Percentiles rank a stretch among this genome's conserved stretches.
Conservation (phyloP, 1,139 yeast species). For the Yamadazyma mexicana region DNA sequence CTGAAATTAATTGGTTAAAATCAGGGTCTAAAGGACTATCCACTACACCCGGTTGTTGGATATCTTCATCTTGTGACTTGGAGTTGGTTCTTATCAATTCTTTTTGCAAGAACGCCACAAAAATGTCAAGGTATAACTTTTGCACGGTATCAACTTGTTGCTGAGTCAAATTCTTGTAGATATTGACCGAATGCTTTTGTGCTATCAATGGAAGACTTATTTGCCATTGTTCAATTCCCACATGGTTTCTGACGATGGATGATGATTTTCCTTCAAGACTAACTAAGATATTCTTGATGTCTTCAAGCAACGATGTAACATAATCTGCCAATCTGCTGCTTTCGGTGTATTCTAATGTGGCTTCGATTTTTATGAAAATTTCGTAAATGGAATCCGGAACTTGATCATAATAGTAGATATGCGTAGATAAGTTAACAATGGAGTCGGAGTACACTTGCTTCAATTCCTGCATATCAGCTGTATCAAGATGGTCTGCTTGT, state of each 20-base stretch:
- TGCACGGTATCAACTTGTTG: conserved; percentile 33
- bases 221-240: conserved; percentile 47
- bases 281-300: conserved; percentile 33
- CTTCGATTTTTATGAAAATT: conserved; percentile 42
- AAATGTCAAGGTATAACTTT: conserved; percentile 31
- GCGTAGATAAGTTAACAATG: conserved; percentile 65
- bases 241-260: conserved; percentile 40
- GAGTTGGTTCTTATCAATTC: conserved; percentile 24
- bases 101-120: conserved; percentile 32
- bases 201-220: conserved; percentile 36
- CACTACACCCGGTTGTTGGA: conserved; percentile 12
- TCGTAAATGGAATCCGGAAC: conserved; percentile 73
- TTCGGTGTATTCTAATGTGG: conserved; percentile 25
- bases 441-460: conserved; percentile 42
- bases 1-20: conserved; percentile 36
- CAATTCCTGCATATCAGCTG: conserved; percentile 25
- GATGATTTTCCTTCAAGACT: conserved; percentile 28
- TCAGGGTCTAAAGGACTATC: conserved; percentile 35
- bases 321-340: conserved; percentile 22
- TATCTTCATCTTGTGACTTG: conserved; percentile 5
- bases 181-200: conserved; percentile 18
- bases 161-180: conserved; percentile 18
- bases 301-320: conserved; percentile 31
- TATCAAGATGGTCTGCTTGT: conserved; percentile 19
- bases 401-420: conserved; percentile 77